These are phyloP conservation scores for Xylaria sp. DNA, from an alignment of 2,329 filamentous ascomycete species.

Conservation along the genomic window DNA sequence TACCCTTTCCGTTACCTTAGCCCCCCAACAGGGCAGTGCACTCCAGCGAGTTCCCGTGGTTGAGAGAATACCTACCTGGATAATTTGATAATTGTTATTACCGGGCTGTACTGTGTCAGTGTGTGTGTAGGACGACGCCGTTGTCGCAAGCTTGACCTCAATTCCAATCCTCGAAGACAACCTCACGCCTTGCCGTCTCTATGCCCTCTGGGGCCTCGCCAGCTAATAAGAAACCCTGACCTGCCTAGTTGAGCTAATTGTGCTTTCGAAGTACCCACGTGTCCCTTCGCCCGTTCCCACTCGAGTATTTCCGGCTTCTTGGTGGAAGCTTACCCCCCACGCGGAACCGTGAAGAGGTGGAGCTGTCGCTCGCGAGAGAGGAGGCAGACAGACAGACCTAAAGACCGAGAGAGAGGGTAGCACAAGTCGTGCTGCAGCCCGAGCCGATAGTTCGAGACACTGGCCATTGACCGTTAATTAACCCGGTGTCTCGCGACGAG, in stretches of 20 bases:
- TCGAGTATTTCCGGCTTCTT: background rate
- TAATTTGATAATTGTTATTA: constrained; percentile 1
- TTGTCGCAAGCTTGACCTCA: constrained; percentile 1
- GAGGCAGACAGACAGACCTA: no score
- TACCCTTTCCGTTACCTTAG: constrained; percentile 2
- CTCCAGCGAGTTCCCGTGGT: background rate
- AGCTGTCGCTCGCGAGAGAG: background rate
- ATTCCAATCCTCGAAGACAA: background rate
- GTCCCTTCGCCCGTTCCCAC: background rate
- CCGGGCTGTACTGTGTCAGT: no score
- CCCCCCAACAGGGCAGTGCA: background rate
- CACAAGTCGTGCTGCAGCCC: constrained; percentile 10
- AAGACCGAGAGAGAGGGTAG: constrained; percentile 17
- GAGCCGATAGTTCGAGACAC: constrained; percentile 20
- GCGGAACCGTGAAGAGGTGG: background rate
- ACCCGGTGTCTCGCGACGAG: constrained; percentile 19
- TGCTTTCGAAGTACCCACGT: background rate
- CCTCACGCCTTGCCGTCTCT: background rate
- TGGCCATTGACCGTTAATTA: no score
- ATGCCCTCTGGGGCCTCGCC: background rate
- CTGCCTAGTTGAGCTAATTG: background rate
- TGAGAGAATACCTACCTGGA: background rate
- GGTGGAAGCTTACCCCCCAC: background rate
- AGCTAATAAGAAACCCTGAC: background rate
- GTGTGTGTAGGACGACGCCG: constrained; percentile 1